A percentile compares a stretch with the other conserved stretches of the same genome.
Evolutionary conservation across 352 stramenopile species (phyloP).

Genomic region (Globisporangium abappressorium): DNA sequence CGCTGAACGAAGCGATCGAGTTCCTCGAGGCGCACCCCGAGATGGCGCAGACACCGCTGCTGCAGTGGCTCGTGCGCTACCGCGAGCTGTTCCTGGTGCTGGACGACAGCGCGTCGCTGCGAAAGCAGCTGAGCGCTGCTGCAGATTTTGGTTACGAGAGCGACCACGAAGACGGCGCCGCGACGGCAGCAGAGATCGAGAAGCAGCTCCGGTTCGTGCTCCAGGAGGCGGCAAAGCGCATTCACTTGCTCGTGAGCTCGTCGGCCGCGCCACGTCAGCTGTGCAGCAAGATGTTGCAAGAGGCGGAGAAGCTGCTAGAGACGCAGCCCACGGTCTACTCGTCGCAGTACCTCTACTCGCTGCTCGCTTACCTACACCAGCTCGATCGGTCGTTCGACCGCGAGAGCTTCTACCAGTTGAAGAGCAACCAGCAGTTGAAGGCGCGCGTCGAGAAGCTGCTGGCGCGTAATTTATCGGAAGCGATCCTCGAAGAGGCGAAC

Average conservation of each 20-base stretch:
- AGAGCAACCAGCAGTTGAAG: slow-evolving; percentile 49
- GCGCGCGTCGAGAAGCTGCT: slow-evolving; percentile 47
- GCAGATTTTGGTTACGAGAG: slow-evolving; percentile 2
- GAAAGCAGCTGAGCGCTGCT: slow-evolving; percentile 20
- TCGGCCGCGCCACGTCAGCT: slow-evolving; percentile 41
- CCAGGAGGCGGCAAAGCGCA: slow-evolving; percentile 55
- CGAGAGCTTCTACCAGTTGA: slow-evolving; percentile 38
- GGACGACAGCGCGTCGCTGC: slow-evolving; percentile 54
- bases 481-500: slow-evolving; percentile 41
- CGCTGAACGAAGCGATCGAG: slow-evolving; percentile 65
- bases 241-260: slow-evolving; percentile 49
- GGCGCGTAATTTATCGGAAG: slow-evolving; percentile 55
- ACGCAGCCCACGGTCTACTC: slow-evolving; percentile 48
- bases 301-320: slow-evolving; percentile 51
- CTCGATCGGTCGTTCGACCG: slow-evolving; percentile 67
- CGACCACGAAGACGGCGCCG: slow-evolving; percentile 18
- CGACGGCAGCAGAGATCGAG: slow-evolving; percentile 30
- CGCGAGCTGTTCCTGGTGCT: slow-evolving; percentile 68
- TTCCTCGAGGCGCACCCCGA: slow-evolving; percentile 54
- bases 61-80: slow-evolving; percentile 67
- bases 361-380: slow-evolving; percentile 62
- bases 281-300: slow-evolving; percentile 36
- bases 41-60: slow-evolving; percentile 41
- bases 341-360: slow-evolving; percentile 51
- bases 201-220: slow-evolving; percentile 55